A percentile compares a stretch with the other conserved stretches of the same genome.
Evolutionary conservation across 2,329 filamentous ascomycete genomes (phyloP).

Genomic region (Apiospora aurea): DNA sequence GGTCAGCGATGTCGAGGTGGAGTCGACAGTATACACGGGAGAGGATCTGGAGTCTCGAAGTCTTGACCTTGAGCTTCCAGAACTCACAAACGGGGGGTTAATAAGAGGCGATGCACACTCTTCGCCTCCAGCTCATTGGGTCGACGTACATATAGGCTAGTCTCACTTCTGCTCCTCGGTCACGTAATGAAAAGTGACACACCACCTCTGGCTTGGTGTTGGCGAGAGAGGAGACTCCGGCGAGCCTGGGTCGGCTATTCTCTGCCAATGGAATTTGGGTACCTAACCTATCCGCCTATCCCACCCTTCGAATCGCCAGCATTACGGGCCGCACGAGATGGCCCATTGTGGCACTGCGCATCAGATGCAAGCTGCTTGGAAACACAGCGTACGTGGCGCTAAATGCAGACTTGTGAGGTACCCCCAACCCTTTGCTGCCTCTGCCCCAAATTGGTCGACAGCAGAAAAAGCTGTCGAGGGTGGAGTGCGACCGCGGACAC

Average conservation of each 20-base stretch:
- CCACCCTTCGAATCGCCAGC: background rate
- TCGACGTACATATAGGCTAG: slow-evolving; percentile 15
- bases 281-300: background rate
- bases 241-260: background rate
- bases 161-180: slow-evolving; percentile 6
- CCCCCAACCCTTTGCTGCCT: background rate
- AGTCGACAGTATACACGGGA: slow-evolving; percentile 1
- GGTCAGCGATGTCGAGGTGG: slow-evolving; percentile 4
- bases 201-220: background rate
- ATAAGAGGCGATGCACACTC: slow-evolving; percentile 15
- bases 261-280: slow-evolving; percentile 5
- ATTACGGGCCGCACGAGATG: slow-evolving; percentile 19
- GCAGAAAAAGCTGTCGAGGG: slow-evolving; percentile 12
- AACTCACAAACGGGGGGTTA: background rate
- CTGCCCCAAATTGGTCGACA: background rate
- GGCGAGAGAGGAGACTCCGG: background rate
- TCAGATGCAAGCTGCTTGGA: slow-evolving; percentile 15
- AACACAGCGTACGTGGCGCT: slow-evolving; percentile 21
- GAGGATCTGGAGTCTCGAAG: background rate
- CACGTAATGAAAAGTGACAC: slow-evolving; percentile 16
- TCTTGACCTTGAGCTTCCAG: background rate
- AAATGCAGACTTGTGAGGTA: slow-evolving; percentile 4
- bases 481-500: slow-evolving; percentile 12
- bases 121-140: slow-evolving; percentile 9
- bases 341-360: slow-evolving; percentile 19